Evolutionary conservation across 306 rosid species (phyloP), one percentile per base, ranked within the genome.

Genomic region (Vigna mungo): DNA sequence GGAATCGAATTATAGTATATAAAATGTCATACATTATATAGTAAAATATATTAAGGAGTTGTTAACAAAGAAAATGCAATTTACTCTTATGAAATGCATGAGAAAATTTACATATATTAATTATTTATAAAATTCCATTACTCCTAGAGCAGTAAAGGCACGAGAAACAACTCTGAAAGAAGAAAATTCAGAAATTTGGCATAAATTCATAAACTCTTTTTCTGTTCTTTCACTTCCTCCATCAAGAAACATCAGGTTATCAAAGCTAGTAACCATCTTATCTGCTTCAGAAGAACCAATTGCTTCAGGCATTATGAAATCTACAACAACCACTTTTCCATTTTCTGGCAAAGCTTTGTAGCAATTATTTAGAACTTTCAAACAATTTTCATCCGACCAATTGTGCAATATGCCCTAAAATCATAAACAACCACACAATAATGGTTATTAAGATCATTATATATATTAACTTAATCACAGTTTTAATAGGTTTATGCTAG

Each of bases 381-480:
- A 21, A 47, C 78, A 48, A 1, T 60, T 79, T 25, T 79, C 83
- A n/a, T 79, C 78, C 1, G 83, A 71, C 83, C 83, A 79, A 71
- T 79, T 79, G 46, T 79, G 83, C 41, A 67, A 71, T n/a, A 79
- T 12, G n/a, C 46, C 71, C 77, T 78, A 15, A 7, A 74, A 74
- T 44, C 9, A 36, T 7, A 41, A 73, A 6, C 7, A 72, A 56
- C 25, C 43, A 58, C 41, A 36, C 8, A 6, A 36, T 1, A 36
- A 36, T 36, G 41, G 9, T 36, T 36, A 36, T 36, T 36, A 36
- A 36, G 41, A 36, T 36, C 7, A 34, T 34, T 34, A 5, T 6
- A n/a, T n/a, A n/a, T n/a, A 34, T 34, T 34, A 34, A 34, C 37
- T 34, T 34, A 34, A 34, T 36, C 41, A 36, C 41, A 36, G 8